Conservation (phyloP, 768 basidiomycete species). For the Tylopilus plumbeoviolaceoides region DNA sequence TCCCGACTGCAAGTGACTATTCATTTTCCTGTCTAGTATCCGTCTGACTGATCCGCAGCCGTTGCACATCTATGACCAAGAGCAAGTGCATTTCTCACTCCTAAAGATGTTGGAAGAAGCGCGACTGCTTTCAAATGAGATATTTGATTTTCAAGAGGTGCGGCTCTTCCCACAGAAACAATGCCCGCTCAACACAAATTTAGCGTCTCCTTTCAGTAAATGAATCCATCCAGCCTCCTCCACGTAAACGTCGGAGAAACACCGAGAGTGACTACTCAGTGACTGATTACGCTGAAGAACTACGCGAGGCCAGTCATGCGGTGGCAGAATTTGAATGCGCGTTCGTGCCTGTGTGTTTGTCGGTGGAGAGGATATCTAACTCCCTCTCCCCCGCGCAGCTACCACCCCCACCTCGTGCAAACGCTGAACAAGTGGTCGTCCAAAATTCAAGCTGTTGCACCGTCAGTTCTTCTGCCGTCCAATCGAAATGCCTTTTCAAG, state of each 20-base stretch:
- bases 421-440: constrained; percentile 93
- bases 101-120: constrained; percentile 59
- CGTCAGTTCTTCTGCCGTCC: constrained; percentile 66
- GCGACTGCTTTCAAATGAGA: constrained; percentile 55
- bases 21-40: neutral
- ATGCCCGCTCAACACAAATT: constrained; percentile 15
- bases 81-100: constrained; percentile 44
- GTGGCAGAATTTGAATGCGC: constrained; percentile 45
- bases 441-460: constrained; percentile 91
- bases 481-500: constrained; percentile 68
- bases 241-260: constrained; percentile 54
- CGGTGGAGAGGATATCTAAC: constrained; percentile 3
- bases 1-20: constrained; percentile 53
- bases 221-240: constrained; percentile 44
- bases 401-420: constrained; percentile 70
- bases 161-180: constrained; percentile 9
- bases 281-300: constrained; percentile 17
- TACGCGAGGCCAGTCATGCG: constrained; percentile 42
- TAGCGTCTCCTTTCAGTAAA: constrained; percentile 47
- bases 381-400: constrained; percentile 26
- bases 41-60: constrained; percentile 28
- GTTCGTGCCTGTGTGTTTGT: constrained; percentile 35
- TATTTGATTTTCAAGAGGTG: constrained; percentile 69
- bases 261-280: constrained; percentile 18
- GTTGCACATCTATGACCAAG: constrained; percentile 25